These are phyloP conservation scores for Zymoseptoria tritici DNA, from an alignment of 2,329 filamentous ascomycete genomes.

Conservation along the genomic window DNA sequence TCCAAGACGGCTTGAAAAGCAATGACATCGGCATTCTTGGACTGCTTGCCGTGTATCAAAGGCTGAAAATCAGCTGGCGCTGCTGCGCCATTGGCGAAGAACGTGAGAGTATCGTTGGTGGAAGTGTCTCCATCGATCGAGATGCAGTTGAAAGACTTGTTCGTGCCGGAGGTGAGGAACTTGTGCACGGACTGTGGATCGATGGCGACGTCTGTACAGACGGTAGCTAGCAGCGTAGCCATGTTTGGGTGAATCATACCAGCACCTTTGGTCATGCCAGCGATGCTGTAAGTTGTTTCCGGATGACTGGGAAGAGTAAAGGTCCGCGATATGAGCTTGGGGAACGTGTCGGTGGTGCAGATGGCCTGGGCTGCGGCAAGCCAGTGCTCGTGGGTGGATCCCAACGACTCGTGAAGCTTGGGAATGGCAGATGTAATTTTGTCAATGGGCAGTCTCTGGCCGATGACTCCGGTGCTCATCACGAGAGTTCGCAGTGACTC, in stretches of 20 bases:
- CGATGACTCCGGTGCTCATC: conserved; percentile 98
- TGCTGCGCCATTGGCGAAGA: conserved; percentile 92
- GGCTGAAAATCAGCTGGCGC: conserved; percentile 17
- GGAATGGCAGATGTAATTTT: conserved; percentile 84
- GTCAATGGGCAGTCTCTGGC: conserved; percentile 82
- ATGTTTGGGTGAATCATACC: conserved; percentile 99
- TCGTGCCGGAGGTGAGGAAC: conserved; percentile 66
- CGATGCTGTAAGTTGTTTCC: conserved; percentile 68
- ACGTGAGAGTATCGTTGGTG: conserved; percentile 90
- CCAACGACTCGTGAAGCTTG: conserved; percentile 62
- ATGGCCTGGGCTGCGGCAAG: conserved; percentile 79
- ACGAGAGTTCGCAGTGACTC: conserved; percentile 61
- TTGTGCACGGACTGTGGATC: conserved; percentile 57
- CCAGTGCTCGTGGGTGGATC: conserved; percentile 76
- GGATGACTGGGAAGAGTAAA: conserved; percentile 80
- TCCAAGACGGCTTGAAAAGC: conserved; percentile 66
- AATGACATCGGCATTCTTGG: conserved; percentile 45
- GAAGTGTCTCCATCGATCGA: conserved; percentile 95
- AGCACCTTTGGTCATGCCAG: conserved; percentile 94
- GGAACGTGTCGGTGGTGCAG: conserved; percentile 97
- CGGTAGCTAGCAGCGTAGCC: conserved; percentile 85
- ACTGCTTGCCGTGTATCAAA: background rate
- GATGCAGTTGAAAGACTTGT: conserved; percentile 91
- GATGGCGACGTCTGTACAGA: conserved; percentile 86
- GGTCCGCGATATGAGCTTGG: conserved; percentile 78